A percentile compares a stretch with the other conserved stretches of the same genome.
Conservation (phyloP, 2,329 filamentous ascomycete genomes). For the Huntiella abstrusa region DNA sequence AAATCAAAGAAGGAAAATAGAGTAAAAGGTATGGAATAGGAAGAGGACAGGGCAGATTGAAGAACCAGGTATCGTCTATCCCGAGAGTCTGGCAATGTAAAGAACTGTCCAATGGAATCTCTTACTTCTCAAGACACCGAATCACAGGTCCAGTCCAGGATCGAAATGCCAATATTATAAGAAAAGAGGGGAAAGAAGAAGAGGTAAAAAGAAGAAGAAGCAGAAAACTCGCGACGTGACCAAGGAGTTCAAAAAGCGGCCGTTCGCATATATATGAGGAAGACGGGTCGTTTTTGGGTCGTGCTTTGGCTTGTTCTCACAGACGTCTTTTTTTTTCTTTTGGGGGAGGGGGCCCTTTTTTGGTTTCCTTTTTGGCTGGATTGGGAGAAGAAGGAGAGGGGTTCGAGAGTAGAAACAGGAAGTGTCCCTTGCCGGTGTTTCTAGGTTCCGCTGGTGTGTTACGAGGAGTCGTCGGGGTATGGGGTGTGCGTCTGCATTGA, state of each 20-base stretch:
- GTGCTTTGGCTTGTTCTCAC: no score
- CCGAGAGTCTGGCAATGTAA: no score
- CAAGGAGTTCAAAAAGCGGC: constrained; percentile 2
- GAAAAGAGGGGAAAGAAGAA: constrained; percentile 12
- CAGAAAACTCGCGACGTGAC: constrained; percentile 9
- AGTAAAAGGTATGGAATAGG: background rate
- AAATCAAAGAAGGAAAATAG: background rate
- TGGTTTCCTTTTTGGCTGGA: background rate
- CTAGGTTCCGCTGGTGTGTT: no score
- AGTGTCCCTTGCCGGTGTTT: no score
- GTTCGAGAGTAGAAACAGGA: background rate
- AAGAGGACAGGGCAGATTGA: background rate
- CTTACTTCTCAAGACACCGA: no score
- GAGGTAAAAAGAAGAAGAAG: constrained; percentile 13
- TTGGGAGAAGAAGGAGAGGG: background rate
- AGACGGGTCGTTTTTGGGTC: no score
- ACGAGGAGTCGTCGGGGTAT: no score
- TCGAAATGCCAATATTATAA: background rate
- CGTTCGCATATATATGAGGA: no score
- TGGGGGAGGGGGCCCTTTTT: background rate
- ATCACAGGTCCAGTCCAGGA: background rate
- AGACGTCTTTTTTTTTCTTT: background rate
- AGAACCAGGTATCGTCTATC: no score
- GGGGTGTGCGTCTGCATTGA: no score
- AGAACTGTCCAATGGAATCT: no score